phyloP scores from a whole-genome alignment of 305 asterid species.

The Solanum chacoense region DNA sequence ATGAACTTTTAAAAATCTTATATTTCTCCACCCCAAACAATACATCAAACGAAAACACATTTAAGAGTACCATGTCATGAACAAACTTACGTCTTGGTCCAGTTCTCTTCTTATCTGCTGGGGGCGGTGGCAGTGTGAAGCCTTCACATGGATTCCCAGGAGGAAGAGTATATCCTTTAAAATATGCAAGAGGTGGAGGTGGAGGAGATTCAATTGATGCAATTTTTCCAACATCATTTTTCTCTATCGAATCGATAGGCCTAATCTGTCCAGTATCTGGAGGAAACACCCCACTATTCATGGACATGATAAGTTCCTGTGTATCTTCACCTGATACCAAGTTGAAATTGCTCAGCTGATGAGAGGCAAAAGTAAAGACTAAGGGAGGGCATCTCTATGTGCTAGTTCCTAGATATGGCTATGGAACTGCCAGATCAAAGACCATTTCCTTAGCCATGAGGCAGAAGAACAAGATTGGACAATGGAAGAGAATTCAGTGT shows the following conservation, averaged over 20 bases:
- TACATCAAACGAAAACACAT: not conserved
- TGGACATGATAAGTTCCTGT: conserved; percentile 19
- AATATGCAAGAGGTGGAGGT: conserved; percentile 34
- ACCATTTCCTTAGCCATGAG: not conserved
- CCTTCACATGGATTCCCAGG: conserved; percentile 79
- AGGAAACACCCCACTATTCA: conserved; percentile 14
- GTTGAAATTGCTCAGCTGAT: not conserved
- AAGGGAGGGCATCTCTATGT: not conserved
- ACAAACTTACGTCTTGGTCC: conserved; percentile 79
- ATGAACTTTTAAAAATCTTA: not conserved
- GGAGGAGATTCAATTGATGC: conserved; percentile 20
- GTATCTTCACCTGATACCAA: conserved; percentile 56
- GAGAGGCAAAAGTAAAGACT: not conserved
- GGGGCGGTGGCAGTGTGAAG: conserved; percentile 81
- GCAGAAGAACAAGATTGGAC: not conserved
- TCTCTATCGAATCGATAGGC: conserved; percentile 2
- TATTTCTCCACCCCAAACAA: not conserved
- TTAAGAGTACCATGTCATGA: not conserved
- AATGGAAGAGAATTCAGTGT: not conserved
- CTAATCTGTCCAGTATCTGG: conserved; percentile 16
- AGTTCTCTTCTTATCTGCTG: conserved; percentile 68
- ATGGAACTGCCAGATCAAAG: not conserved
- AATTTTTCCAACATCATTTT: conserved; percentile 7
- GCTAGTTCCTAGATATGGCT: not conserved
- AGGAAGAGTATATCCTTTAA: conserved; percentile 68